Conservation (phyloP, 169 alveolate genomes). For the Eimeria falciformis region DNA sequence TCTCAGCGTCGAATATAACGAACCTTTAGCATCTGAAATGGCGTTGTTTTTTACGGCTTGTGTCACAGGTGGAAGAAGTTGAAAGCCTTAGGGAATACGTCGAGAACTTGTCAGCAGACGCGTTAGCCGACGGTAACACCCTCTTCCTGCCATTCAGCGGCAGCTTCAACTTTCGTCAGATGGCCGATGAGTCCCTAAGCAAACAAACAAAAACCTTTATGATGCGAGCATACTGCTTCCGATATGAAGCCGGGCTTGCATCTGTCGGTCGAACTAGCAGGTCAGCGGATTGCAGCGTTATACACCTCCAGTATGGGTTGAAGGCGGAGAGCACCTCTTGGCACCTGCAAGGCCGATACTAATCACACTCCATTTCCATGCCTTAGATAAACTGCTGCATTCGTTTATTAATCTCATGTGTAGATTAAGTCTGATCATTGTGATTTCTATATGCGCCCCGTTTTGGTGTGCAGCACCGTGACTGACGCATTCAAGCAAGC, state of each 20-base stretch:
- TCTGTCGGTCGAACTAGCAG: slow-evolving; percentile 1
- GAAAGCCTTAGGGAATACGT: slow-evolving; percentile 85
- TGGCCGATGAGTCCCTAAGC: slow-evolving; percentile 81
- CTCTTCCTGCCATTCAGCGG: slow-evolving; percentile 86
- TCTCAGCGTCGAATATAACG: no score
- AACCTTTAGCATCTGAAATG: neutral
- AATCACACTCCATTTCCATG: no score
- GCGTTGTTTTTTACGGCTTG: neutral
- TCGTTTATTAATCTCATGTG: neutral
- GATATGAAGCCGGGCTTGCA: slow-evolving; percentile 87
- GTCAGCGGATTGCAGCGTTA: neutral
- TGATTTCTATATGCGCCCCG: neutral
- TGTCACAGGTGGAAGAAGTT: slow-evolving; percentile 71
- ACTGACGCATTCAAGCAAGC: slow-evolving; percentile 84
- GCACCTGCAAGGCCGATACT: no score
- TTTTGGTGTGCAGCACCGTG: slow-evolving; percentile 76
- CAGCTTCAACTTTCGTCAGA: slow-evolving; percentile 85
- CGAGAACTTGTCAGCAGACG: slow-evolving; percentile 86
- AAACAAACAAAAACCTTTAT: slow-evolving; percentile 83
- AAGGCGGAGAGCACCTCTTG: no score
- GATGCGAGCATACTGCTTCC: slow-evolving; percentile 86
- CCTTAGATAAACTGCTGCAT: no score
- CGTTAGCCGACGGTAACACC: slow-evolving; percentile 80
- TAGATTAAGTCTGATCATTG: neutral
- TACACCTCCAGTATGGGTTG: no score